Conservation (phyloP, 305 asterid species). For the Plantago coronopus region DNA sequence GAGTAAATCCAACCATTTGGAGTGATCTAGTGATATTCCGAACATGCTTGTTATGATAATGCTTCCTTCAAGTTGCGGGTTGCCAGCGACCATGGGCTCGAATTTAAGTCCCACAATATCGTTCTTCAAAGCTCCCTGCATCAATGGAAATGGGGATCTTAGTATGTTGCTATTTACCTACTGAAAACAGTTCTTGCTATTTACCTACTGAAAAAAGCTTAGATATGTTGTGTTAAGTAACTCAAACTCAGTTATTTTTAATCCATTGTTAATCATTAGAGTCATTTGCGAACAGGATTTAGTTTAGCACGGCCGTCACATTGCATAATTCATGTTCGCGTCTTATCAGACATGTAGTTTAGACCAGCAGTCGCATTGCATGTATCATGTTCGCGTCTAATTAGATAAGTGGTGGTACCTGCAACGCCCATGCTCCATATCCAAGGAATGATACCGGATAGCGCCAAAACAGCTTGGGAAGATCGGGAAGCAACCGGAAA, state of each 20-base stretch:
- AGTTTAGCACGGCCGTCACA: too few species aligned
- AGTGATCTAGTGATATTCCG: constrained; percentile 49
- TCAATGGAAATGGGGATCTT: background rate
- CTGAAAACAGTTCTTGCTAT: background rate
- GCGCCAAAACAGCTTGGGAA: constrained; percentile 86
- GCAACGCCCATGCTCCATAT: constrained; percentile 83
- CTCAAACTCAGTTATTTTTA: too few species aligned
- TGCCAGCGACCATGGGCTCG: constrained; percentile 65
- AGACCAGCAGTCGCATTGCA: too few species aligned
- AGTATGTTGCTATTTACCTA: background rate
- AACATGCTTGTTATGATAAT: constrained; percentile 51
- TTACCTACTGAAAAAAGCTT: background rate
- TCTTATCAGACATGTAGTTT: too few species aligned
- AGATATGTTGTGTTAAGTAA: too few species aligned
- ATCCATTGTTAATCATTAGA: too few species aligned
- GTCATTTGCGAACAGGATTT: too few species aligned
- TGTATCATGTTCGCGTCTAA: too few species aligned
- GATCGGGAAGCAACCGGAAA: constrained; percentile 82
- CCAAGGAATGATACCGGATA: constrained; percentile 75
- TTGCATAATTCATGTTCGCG: too few species aligned
- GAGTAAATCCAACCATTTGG: constrained; percentile 86
- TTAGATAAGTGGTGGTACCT: constrained; percentile 40
- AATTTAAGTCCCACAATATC: constrained; percentile 70
- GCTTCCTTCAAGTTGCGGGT: constrained; percentile 58
- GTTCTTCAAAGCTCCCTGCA: constrained; percentile 79